Percentiles rank a stretch among this genome's conserved stretches.
Evolutionary conservation across 176 grass and related monocot genomes (phyloP).

Genomic region (Carex pumila): DNA sequence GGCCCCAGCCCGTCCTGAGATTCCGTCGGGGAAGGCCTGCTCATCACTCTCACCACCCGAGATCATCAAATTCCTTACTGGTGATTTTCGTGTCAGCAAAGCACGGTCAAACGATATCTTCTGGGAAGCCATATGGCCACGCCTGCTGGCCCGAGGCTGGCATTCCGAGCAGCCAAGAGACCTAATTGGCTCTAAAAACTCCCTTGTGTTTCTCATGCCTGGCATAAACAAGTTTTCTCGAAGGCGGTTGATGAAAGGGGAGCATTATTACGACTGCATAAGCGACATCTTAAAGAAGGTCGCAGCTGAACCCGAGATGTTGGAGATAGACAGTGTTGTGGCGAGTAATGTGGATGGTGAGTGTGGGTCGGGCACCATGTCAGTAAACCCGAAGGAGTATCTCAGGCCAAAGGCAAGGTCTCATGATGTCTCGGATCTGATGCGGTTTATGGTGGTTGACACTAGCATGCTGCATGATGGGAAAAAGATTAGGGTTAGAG

Average conservation of each 20-base stretch:
- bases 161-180: slow-evolving; percentile 91
- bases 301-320: slow-evolving; percentile 47
- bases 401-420: slow-evolving; percentile 12
- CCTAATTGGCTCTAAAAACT: slow-evolving; percentile 50
- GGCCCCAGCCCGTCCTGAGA: slow-evolving; percentile 39
- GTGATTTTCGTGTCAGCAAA: slow-evolving; percentile 92
- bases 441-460: slow-evolving; percentile 90
- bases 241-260: slow-evolving; percentile 60
- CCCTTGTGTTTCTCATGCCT: slow-evolving; percentile 60
- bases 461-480: slow-evolving; percentile 69
- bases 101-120: slow-evolving; percentile 89
- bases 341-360: slow-evolving; percentile 21
- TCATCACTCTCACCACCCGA: slow-evolving; percentile 62
- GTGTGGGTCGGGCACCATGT: slow-evolving; percentile 25
- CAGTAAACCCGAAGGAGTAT: slow-evolving; percentile 26
- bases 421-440: slow-evolving; percentile 37
- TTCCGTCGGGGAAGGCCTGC: slow-evolving; percentile 80
- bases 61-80: slow-evolving; percentile 93
- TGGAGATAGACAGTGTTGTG: slow-evolving; percentile 57
- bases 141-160: slow-evolving; percentile 90
- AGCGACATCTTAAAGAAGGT: slow-evolving; percentile 83
- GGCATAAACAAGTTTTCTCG: slow-evolving; percentile 79
- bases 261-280: slow-evolving; percentile 90
- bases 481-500: slow-evolving; percentile 49
- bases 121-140: slow-evolving; percentile 97